phyloP scores from a whole-genome alignment of 2,329 filamentous ascomycete genomes.

The Verticillium isaacii region DNA sequence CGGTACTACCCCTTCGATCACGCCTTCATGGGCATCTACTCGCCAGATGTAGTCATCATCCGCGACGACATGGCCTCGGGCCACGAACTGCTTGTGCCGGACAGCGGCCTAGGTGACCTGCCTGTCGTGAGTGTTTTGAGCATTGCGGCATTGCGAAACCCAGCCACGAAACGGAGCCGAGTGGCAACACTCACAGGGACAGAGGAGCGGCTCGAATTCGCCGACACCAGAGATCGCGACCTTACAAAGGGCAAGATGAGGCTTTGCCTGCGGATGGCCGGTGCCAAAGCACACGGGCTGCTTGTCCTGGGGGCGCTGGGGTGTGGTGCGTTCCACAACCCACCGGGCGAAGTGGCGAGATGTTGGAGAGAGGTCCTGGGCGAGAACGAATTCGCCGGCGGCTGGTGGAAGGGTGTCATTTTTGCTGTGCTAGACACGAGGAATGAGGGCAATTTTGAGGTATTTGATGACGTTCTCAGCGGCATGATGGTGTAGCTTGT shows the following conservation, averaged over 20 bases:
- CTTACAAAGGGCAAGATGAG: constrained; percentile 61
- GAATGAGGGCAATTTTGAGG: constrained; percentile 43
- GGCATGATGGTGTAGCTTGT: constrained; percentile 22
- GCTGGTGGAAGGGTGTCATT: constrained; percentile 59
- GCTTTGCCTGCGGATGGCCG: constrained; percentile 54
- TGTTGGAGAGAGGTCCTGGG: constrained; percentile 58
- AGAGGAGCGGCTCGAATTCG: constrained; percentile 31
- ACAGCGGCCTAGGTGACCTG: constrained; percentile 23
- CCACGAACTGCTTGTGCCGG: constrained; percentile 38
- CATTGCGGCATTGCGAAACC: constrained; percentile 49
- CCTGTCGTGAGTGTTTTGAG: constrained; percentile 56
- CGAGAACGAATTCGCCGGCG: constrained; percentile 57
- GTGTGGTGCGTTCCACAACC: constrained; percentile 64
- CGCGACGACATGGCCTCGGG: constrained; percentile 41
- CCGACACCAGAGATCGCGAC: constrained; percentile 36
- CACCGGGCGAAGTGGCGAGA: constrained; percentile 53
- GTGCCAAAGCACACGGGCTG: constrained; percentile 46
- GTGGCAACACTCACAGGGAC: constrained; percentile 12
- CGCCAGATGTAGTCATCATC: constrained; percentile 55
- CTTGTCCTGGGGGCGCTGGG: constrained; percentile 66
- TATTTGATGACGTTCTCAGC: constrained; percentile 41
- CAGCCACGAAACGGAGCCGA: constrained; percentile 20
- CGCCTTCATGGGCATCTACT: constrained; percentile 49
- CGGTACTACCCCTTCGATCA: constrained; percentile 47
- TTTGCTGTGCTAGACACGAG: constrained; percentile 56